Percentiles rank a stretch among this genome's conserved stretches.
Conservation (phyloP, 2,329 filamentous ascomycete genomes). For the Aspergillus viridinutans region DNA sequence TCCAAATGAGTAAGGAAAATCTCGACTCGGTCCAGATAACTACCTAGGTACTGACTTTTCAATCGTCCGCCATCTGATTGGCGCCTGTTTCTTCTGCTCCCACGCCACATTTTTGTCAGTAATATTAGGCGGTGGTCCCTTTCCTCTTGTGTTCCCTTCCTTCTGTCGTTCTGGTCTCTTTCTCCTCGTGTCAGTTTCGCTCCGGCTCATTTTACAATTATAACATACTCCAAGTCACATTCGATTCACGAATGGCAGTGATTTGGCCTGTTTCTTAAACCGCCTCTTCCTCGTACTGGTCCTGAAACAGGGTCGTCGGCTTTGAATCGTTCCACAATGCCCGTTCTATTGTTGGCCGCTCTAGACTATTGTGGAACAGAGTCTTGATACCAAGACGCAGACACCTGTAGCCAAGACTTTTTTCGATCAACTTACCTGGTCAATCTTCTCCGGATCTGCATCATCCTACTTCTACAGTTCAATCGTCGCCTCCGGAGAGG, state of each 20-base stretch:
- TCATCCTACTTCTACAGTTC: not conserved
- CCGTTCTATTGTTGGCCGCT: not conserved
- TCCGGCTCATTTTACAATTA: not conserved
- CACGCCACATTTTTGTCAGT: not conserved
- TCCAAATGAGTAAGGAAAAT: not conserved
- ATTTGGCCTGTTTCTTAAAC: not conserved
- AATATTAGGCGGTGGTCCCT: not conserved
- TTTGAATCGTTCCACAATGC: not conserved
- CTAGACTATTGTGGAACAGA: not conserved
- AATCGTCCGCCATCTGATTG: not conserved
- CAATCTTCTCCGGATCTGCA: not conserved
- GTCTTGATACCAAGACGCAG: not conserved
- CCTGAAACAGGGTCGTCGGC: not conserved
- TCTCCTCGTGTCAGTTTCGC: not conserved
- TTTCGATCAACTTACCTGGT: not conserved
- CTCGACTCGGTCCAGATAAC: not conserved
- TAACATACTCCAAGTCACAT: not conserved
- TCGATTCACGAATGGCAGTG: not conserved
- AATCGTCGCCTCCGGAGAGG: not conserved
- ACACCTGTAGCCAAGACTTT: not conserved
- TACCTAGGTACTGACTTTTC: not conserved
- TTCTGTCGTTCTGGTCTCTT: not conserved
- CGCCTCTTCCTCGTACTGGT: not conserved
- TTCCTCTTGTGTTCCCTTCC: not conserved
- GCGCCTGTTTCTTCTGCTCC: not conserved